phyloP scores from a whole-genome alignment of 2,329 filamentous ascomycete species.

The Trichophyton equinum region DNA sequence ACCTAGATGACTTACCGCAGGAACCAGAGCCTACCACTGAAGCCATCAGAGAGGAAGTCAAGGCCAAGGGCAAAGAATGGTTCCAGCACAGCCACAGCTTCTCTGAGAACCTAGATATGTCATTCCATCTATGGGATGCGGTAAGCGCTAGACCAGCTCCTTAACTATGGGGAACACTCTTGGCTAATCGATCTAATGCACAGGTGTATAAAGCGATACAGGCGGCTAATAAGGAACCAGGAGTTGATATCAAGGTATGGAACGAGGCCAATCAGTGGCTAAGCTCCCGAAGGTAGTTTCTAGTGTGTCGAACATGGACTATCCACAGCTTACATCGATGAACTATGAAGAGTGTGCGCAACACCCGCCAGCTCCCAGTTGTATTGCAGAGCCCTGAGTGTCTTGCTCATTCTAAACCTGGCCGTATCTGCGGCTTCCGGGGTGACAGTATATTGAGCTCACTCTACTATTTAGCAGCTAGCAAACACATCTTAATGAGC shows the following conservation, averaged over 20 bases:
- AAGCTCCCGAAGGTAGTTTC: conserved; percentile 23
- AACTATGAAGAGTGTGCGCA: neutral
- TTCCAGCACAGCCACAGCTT: conserved; percentile 50
- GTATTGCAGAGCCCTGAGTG: neutral
- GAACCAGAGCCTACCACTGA: conserved; percentile 42
- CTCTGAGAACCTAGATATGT: conserved; percentile 44
- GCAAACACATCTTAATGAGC: neutral
- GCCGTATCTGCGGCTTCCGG: neutral
- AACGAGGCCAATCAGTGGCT: conserved; percentile 51
- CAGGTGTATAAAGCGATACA: conserved; percentile 49
- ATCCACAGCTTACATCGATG: too few relatives aligned
- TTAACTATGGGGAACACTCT: neutral
- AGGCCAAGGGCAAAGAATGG: conserved; percentile 44
- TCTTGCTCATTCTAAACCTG: neutral
- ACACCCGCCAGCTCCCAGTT: neutral
- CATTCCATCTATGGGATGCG: conserved; percentile 54
- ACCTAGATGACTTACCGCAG: conserved; percentile 42
- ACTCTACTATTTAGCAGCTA: neutral
- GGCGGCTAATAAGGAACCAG: conserved; percentile 36
- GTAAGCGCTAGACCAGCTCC: conserved; percentile 30
- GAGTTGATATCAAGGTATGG: conserved; percentile 44
- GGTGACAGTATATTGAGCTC: neutral
- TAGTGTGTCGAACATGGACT: neutral
- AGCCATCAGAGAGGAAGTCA: conserved; percentile 38
- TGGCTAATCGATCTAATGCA: conserved; percentile 7